Evolutionary conservation across 2,329 filamentous ascomycete species (phyloP).

Genomic region (Sporothrix globosa): DNA sequence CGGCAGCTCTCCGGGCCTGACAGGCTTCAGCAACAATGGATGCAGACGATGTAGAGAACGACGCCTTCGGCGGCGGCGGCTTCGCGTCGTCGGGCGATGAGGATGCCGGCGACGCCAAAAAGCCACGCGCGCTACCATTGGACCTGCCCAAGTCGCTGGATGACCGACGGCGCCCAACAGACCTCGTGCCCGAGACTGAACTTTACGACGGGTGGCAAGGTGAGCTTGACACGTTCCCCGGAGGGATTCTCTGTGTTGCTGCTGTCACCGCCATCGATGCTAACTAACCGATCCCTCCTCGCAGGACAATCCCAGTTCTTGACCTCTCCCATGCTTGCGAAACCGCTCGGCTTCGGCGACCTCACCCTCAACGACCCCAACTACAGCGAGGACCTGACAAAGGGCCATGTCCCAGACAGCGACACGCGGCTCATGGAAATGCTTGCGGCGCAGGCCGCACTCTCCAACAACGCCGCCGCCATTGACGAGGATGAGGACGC

Average conservation of each 20-base stretch:
- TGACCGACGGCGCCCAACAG: constrained; percentile 72
- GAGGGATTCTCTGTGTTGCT: not conserved
- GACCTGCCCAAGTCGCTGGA: constrained; percentile 92
- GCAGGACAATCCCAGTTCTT: constrained; percentile 94
- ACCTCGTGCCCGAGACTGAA: constrained; percentile 80
- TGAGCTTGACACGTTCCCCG: constrained; percentile 39
- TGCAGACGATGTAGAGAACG: constrained; percentile 21
- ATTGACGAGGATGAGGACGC: constrained; percentile 78
- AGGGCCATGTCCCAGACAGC: constrained; percentile 66
- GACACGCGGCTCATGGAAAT: constrained; percentile 92
- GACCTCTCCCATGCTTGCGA: constrained; percentile 80
- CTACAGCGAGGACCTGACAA: constrained; percentile 68
- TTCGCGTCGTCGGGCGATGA: constrained; percentile 32
- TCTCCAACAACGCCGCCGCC: constrained; percentile 64
- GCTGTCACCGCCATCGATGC: not conserved
- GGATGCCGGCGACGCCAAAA: constrained; percentile 41
- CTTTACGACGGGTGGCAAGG: constrained; percentile 99
- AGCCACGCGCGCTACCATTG: constrained; percentile 65
- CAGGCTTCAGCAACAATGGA: constrained; percentile 24
- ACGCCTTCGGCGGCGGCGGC: constrained; percentile 30
- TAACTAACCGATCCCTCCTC: constrained; percentile 24
- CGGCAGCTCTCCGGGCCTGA: not conserved
- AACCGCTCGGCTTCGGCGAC: constrained; percentile 79
- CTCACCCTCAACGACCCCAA: constrained; percentile 78
- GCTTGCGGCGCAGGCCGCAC: constrained; percentile 89